Evolutionary conservation across 1,284 basidiomycete species (phyloP), one percentile per base, ranked within the genome.

Genomic region (Cryptococcus maquisensis): DNA sequence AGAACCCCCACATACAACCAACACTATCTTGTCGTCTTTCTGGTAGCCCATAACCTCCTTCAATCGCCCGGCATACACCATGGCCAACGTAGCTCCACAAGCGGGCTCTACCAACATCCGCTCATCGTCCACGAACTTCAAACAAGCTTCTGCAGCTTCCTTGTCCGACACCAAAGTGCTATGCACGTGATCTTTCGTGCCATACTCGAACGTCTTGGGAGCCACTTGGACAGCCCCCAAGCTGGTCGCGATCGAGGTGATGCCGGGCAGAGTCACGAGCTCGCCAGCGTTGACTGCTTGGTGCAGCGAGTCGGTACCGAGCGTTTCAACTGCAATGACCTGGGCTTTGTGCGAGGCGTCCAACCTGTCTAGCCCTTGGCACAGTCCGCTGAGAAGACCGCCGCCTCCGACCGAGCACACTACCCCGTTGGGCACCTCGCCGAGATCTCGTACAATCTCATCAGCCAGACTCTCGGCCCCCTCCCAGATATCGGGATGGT

Each of bases 371-470:
- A 66, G 26, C 15, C 66, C 66, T 32, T 60, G 59, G 46, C 55
- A 56, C 4, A 68, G 35, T 4, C 66, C 66, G 20, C 53, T 48
- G 41, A 68, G 55, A 21, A 68, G 35, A 32, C 66, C 66, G 12
- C 66, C 66, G 26, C 66, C 66, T 2, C 65, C 66, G 2, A 68
- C 65, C 18, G 58, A 62, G 39, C 63, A 66, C 9, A 68, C 56
- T 13, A 56, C 41, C 4, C 32, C 64, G 26, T 64, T 63, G 15
- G 57, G 49, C 16, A 36, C 39, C 16, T 51, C 53, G 2, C 37
- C 56, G 37, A 61, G 18, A 24, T 65, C 55, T 2, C 44, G 12
- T 10, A 61, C 41, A 6, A 64, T 51, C 57, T 68, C 66, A 15
- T 57, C 45, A 8, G 60, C 49, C 23, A 68, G 32, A 12, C 56